These are phyloP conservation scores for Sporothrix pallida DNA, from an alignment of 2,329 filamentous ascomycete genomes.

Conservation along the genomic window DNA sequence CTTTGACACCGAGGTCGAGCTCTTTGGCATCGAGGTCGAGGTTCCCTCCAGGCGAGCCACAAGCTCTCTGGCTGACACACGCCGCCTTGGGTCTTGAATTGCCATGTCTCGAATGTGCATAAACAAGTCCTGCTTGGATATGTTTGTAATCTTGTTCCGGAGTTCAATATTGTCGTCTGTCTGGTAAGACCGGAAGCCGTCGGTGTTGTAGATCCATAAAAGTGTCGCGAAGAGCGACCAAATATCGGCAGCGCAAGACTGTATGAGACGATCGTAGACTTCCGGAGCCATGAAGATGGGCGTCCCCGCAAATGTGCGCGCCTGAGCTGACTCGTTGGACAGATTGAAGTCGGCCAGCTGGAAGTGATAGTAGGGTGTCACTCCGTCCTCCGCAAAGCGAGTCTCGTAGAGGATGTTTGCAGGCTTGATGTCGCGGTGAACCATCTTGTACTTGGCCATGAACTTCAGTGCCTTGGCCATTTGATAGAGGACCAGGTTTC, in stretches of 20 bases:
- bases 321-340: conserved; percentile 64
- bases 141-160: conserved; percentile 35
- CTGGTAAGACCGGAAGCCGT: conserved; percentile 37
- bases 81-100: conserved; percentile 10
- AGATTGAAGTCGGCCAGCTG: conserved; percentile 96
- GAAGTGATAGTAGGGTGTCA: conserved; percentile 57
- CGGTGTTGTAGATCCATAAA: conserved; percentile 39
- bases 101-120: conserved; percentile 24
- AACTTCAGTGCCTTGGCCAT: conserved; percentile 40
- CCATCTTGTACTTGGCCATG: conserved; percentile 66
- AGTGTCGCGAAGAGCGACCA: conserved; percentile 45
- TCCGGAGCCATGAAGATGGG: conserved; percentile 44
- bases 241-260: conserved; percentile 42
- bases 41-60: conserved; percentile 11
- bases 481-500: conserved; percentile 33
- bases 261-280: conserved; percentile 36
- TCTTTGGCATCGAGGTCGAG: neutral
- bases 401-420: conserved; percentile 92
- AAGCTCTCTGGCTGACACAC: conserved; percentile 22
- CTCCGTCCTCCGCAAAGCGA: conserved; percentile 33
- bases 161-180: conserved; percentile 33
- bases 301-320: conserved; percentile 41
- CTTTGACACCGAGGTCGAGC: neutral
- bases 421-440: conserved; percentile 96
- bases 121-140: conserved; percentile 13